Evolutionary conservation across 2,329 filamentous ascomycete species (phyloP).

Genomic region (Penicillium psychrosexuale): DNA sequence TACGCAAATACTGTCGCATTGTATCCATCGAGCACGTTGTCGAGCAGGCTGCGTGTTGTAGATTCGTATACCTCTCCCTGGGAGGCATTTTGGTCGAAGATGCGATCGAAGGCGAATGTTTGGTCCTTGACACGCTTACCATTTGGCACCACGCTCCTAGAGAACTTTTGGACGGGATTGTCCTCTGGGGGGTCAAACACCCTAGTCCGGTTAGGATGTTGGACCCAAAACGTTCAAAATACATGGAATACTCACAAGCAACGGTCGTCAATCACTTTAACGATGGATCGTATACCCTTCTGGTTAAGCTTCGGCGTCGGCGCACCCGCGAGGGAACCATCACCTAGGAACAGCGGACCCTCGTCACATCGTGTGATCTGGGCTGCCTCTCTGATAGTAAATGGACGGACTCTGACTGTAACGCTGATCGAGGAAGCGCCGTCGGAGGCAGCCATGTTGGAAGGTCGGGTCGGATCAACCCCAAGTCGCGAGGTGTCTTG

Average conservation of each 20-base stretch:
- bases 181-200: slow-evolving; percentile 97
- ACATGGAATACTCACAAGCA: slow-evolving; percentile 70
- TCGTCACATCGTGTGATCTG: slow-evolving; percentile 77
- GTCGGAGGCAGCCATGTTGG: slow-evolving; percentile 42
- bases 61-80: slow-evolving; percentile 94
- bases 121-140: slow-evolving; percentile 96
- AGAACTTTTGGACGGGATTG: slow-evolving; percentile 84
- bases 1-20: slow-evolving; percentile 99
- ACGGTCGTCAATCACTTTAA: slow-evolving; percentile 94
- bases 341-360: slow-evolving; percentile 86
- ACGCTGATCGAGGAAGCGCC: slow-evolving; percentile 52
- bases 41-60: slow-evolving; percentile 83
- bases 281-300: slow-evolving; percentile 83
- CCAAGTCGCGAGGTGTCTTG: slow-evolving; percentile 17
- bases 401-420: slow-evolving; percentile 61
- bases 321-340: slow-evolving; percentile 85
- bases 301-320: slow-evolving; percentile 80
- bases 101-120: slow-evolving; percentile 92
- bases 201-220: slow-evolving; percentile 48
- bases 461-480: slow-evolving; percentile 12
- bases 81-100: slow-evolving; percentile 92
- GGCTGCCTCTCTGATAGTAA: slow-evolving; percentile 87
- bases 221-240: background rate
- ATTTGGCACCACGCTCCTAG: slow-evolving; percentile 71
- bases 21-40: slow-evolving; percentile 94